These are phyloP conservation scores for Pholiota molesta DNA, from an alignment of 768 basidiomycete genomes.

Conservation along the genomic window DNA sequence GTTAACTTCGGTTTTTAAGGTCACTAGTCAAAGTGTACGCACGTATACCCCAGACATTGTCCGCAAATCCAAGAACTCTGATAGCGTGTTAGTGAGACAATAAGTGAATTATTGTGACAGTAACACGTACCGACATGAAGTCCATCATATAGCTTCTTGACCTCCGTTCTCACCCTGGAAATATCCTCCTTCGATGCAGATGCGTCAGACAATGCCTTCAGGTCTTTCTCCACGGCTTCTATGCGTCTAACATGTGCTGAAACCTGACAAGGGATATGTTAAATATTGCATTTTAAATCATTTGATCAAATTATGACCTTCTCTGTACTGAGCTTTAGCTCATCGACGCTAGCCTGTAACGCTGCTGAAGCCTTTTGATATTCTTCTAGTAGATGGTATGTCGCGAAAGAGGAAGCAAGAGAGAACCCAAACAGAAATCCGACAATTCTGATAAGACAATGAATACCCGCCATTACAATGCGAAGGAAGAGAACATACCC, in stretches of 20 bases:
- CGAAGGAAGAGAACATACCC: constrained; percentile 43
- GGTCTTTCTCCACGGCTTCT: constrained; percentile 87
- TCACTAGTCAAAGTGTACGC: constrained; percentile 35
- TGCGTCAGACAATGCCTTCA: constrained; percentile 70
- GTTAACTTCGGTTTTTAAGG: neutral
- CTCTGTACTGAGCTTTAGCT: constrained; percentile 80
- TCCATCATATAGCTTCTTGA: constrained; percentile 87
- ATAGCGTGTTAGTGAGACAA: constrained; percentile 2
- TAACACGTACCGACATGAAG: constrained; percentile 69
- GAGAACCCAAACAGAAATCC: constrained; percentile 92
- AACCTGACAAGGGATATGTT: constrained; percentile 48
- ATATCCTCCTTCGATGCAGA: constrained; percentile 83
- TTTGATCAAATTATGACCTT: constrained; percentile 52
- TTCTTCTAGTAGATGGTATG: constrained; percentile 89
- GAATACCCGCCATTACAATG: constrained; percentile 8
- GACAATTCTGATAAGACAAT: constrained; percentile 55
- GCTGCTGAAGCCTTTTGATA: constrained; percentile 89
- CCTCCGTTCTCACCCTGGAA: constrained; percentile 71
- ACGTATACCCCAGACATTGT: constrained; percentile 89
- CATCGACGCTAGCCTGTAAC: constrained; percentile 85
- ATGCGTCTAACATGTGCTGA: constrained; percentile 83
- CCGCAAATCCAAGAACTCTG: constrained; percentile 81
- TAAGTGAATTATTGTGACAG: neutral
- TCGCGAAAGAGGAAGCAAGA: constrained; percentile 81
- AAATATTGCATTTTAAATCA: neutral